A percentile compares a stretch with the other conserved stretches of the same genome.
Conservation (phyloP, 2,329 filamentous ascomycete species). For the Aspergillus uvarum region DNA sequence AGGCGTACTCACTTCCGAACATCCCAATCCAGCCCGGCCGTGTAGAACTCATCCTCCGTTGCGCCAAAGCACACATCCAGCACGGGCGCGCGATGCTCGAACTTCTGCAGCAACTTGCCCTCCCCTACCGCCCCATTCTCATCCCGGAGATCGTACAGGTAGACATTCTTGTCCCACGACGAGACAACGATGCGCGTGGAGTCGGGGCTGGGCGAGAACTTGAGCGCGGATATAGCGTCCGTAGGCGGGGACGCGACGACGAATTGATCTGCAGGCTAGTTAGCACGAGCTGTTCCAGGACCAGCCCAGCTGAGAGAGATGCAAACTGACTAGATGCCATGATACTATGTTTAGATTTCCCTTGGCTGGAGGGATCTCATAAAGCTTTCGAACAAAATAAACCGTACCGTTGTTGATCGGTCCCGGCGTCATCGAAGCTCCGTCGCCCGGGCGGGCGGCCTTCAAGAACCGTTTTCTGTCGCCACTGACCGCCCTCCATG, state of each 20-base stretch:
- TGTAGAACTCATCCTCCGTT: constrained; percentile 79
- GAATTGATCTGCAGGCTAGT: constrained; percentile 61
- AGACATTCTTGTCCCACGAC: constrained; percentile 91
- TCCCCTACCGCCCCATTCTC: constrained; percentile 55
- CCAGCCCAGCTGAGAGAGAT: too few relatives aligned
- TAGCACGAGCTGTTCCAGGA: constrained; percentile 1
- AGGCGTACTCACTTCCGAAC: constrained; percentile 65
- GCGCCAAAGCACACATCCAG: constrained; percentile 89
- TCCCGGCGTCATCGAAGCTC: constrained; percentile 27
- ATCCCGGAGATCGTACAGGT: constrained; percentile 74
- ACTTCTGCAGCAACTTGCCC: constrained; percentile 68
- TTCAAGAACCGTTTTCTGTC: constrained; percentile 35
- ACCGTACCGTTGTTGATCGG: constrained; percentile 20
- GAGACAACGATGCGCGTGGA: constrained; percentile 81
- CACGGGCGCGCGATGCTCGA: constrained; percentile 79
- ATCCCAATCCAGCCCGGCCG: constrained; percentile 80
- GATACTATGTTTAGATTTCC: constrained; percentile 9
- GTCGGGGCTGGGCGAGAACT: constrained; percentile 75
- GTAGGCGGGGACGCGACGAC: constrained; percentile 77
- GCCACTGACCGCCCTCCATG: constrained; percentile 24
- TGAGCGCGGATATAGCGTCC: constrained; percentile 83
- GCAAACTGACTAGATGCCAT: constrained; percentile 46
- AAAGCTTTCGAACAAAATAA: not conserved
- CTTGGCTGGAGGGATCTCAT: too few relatives aligned
- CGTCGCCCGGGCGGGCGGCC: constrained; percentile 9